Evolutionary conservation across 2,329 filamentous ascomycete genomes (phyloP), one percentile per base, ranked within the genome.

Genomic region (Furcasterigmium sp.): DNA sequence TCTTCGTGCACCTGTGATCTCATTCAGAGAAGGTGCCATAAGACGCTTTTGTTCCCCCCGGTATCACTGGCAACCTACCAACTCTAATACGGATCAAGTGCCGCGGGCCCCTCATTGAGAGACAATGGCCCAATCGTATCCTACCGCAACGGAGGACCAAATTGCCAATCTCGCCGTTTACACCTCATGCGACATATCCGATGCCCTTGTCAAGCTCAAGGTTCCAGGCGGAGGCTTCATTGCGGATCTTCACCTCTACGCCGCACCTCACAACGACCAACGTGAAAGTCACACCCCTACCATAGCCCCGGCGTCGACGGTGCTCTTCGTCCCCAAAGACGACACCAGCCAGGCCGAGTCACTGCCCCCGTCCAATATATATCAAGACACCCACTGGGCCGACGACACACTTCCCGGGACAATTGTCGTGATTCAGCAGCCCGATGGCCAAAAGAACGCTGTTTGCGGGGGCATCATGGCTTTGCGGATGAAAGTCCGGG

Each of bases 381-480:
- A 80, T 1, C 53, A 67, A 4, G 75, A 70, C 8, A 75, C 70
- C 7, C 85, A 88, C 53, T 90, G 82, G 74, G 82, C 82, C 29
- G 86, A 91, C 60, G 64, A 78, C 34, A 75, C 78, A 2, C 62
- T 76, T 20, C 65, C 73, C 0, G 75, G 71, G 8, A 84, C 80
- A 2, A 72, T 89, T 42, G 77, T 82, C 4, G 65, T 90, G 4
- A 72, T 89, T 46, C 76, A 78, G 47, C 84, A 89, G 54, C 82
- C 84, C 0, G 55, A 67, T 1, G 72, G 69, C 1, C 84, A 88
- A 57, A 73, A 72, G 41, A 87, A 85, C 61, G 85, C 85, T 6
- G 74, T 87, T 8, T 73, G 87, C 6, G 86, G 86, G n/a, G 85
- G 85, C 15, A 87, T 90, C 50, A 85, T 89, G 76, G 85, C 83